phyloP scores from a whole-genome alignment of 2,329 filamentous ascomycete genomes.

The Colletotrichum sojae region DNA sequence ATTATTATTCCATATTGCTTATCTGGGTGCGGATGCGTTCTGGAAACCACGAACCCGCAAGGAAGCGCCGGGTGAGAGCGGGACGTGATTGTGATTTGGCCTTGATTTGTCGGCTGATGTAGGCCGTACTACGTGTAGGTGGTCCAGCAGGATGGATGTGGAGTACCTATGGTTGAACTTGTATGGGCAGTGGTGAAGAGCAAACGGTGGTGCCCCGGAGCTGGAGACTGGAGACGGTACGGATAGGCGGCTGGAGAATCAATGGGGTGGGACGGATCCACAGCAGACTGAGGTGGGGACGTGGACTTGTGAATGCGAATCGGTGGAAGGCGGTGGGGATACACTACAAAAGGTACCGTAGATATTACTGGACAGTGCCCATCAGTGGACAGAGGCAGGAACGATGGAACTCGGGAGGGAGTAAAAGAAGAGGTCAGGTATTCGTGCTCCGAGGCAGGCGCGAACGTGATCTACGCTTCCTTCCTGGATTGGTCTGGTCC shows the following conservation, averaged over 20 bases:
- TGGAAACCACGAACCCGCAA: not conserved
- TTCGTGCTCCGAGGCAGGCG: not conserved
- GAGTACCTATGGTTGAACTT: too few species aligned
- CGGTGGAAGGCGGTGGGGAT: too few species aligned
- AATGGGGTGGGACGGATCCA: too few species aligned
- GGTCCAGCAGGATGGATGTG: too few species aligned
- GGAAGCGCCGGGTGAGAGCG: constrained; percentile 31
- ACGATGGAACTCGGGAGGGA: not conserved
- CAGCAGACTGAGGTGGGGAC: too few species aligned
- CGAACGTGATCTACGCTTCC: constrained; percentile 11
- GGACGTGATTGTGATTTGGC: constrained; percentile 14
- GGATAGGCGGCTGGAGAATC: too few species aligned
- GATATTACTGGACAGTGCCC: too few species aligned
- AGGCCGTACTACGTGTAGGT: not conserved
- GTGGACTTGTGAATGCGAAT: too few species aligned
- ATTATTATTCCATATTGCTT: not conserved
- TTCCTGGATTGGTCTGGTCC: constrained; percentile 2
- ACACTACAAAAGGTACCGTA: too few species aligned
- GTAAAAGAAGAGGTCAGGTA: not conserved
- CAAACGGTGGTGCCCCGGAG: too few species aligned
- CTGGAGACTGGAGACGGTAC: too few species aligned
- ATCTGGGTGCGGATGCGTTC: not conserved
- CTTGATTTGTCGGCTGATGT: constrained; percentile 32
- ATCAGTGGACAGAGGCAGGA: not conserved
- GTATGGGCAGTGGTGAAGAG: too few species aligned